Evolutionary conservation across 2,329 filamentous ascomycete genomes (phyloP).

Genomic region (Thielaviopsis euricoi): DNA sequence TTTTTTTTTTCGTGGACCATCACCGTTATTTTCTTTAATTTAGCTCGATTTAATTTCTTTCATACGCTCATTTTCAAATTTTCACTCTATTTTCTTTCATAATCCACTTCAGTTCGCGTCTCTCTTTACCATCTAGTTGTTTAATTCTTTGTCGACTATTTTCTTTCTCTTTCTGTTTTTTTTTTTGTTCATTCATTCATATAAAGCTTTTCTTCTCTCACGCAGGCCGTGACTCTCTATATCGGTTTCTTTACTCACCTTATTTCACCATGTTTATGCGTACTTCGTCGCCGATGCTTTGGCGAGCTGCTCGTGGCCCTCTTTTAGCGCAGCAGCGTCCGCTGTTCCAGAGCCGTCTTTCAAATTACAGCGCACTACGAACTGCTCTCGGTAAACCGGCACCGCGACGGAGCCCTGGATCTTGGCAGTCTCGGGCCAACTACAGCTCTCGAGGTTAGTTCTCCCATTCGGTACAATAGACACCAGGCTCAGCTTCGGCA

Average conservation of each 20-base stretch:
- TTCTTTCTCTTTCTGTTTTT: neutral
- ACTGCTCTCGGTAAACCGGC: neutral
- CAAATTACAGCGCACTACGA: neutral
- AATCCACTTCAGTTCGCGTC: neutral
- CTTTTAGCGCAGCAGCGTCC: neutral
- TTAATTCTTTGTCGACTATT: no score
- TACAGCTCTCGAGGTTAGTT: neutral
- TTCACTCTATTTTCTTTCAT: no score
- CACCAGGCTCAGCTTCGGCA: neutral
- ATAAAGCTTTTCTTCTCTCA: neutral
- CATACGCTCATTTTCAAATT: neutral
- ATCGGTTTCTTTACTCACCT: neutral
- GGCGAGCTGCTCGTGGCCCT: neutral
- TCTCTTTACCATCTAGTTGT: neutral
- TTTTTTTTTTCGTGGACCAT: neutral
- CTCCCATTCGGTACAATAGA: neutral
- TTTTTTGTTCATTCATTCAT: neutral
- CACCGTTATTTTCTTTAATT: neutral
- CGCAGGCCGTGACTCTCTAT: neutral
- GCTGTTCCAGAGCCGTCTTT: neutral
- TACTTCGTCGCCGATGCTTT: neutral
- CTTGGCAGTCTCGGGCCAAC: neutral
- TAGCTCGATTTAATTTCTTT: neutral
- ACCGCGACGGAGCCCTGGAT: neutral
- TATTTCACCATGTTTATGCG: neutral